Percentiles rank a stretch among this genome's conserved stretches.
phyloP scores from a whole-genome alignment of 2,329 filamentous ascomycete species.

The Pestalotiopsis sp. region DNA sequence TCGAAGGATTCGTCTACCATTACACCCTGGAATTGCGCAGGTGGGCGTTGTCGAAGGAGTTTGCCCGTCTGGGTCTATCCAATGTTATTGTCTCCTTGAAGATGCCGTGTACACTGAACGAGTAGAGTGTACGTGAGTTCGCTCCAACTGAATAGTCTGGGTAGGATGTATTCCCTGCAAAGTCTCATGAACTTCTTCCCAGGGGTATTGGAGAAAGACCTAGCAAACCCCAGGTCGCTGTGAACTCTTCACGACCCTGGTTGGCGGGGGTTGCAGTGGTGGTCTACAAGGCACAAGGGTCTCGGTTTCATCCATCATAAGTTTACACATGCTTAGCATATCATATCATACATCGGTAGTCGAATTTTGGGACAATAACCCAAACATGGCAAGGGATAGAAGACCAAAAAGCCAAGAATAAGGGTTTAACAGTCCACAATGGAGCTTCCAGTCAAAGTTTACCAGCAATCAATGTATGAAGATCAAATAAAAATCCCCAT shows the following conservation, averaged over 20 bases:
- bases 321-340: background rate
- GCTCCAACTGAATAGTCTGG: too few relatives aligned
- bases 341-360: background rate
- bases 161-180: too few relatives aligned
- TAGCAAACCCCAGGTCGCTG: background rate
- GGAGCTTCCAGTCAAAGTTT: background rate
- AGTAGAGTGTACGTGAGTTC: too few relatives aligned
- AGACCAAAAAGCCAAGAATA: background rate
- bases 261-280: background rate
- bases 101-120: background rate
- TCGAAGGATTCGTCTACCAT: background rate
- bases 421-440: background rate
- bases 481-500: background rate
- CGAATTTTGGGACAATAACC: background rate
- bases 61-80: background rate
- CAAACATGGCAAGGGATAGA: background rate
- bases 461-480: background rate
- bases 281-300: background rate
- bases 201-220: background rate
- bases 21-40: background rate
- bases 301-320: background rate
- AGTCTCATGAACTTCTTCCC: background rate
- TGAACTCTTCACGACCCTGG: background rate
- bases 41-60: background rate
- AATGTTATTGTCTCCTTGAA: background rate